Percentiles rank a stretch among this genome's conserved stretches.
Conservation (phyloP, 2,329 filamentous ascomycete species). For the Neofusicoccum kwambonambiense region DNA sequence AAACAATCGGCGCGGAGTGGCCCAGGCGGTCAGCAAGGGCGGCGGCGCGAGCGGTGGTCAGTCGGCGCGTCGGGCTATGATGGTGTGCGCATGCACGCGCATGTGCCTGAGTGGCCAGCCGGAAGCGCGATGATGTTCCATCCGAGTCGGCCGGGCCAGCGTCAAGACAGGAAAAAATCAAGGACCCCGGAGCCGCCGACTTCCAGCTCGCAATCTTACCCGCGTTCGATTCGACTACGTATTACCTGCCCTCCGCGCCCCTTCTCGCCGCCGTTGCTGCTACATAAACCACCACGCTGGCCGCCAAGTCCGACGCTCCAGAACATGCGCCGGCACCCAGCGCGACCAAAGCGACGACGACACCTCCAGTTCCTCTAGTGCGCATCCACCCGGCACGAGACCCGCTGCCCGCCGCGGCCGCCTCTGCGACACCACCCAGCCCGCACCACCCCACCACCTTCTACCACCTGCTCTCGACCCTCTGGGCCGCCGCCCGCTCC, state of each 20-base stretch:
- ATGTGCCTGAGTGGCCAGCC: not conserved
- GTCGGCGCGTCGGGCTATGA: not conserved
- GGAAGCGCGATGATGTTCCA: constrained; percentile 10
- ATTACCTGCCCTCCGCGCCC: not conserved
- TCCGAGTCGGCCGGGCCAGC: constrained; percentile 2
- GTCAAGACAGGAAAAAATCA: not conserved
- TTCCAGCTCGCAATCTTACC: constrained; percentile 14
- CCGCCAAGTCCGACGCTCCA: constrained; percentile 8
- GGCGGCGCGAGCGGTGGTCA: not conserved
- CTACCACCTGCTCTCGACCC: constrained; percentile 1
- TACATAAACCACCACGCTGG: constrained; percentile 10
- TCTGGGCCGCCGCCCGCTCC: constrained; percentile 22
- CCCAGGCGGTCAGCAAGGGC: no score
- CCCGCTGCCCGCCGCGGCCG: not conserved
- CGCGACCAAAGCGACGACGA: constrained; percentile 10
- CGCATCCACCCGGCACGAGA: constrained; percentile 4
- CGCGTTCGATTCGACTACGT: not conserved
- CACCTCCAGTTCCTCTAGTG: not conserved
- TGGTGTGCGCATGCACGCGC: not conserved
- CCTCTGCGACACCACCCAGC: not conserved
- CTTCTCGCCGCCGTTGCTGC: not conserved
- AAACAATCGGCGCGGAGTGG: not conserved
- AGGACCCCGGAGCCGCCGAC: constrained; percentile 6
- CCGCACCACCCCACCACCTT: not conserved
- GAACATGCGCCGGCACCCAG: constrained; percentile 14